Conservation (phyloP, 768 basidiomycete genomes). For the Strobilomyces echinocephalus region DNA sequence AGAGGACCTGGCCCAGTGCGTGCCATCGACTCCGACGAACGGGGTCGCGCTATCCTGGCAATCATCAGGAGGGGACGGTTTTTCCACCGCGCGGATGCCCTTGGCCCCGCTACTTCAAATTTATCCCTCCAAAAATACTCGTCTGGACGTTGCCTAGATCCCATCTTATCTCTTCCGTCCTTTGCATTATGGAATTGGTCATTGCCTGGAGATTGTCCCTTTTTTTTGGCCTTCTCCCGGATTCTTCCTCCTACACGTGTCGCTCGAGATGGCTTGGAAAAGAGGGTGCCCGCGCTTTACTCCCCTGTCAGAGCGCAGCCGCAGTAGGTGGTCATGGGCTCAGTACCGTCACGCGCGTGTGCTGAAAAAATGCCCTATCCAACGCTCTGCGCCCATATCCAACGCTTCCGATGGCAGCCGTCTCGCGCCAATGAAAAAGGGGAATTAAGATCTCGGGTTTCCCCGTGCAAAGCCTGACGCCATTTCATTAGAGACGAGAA, state of each 20-base stretch:
- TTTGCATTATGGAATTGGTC: slow-evolving; percentile 16
- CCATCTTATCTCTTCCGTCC: slow-evolving; percentile 19
- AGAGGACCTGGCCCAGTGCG: background rate
- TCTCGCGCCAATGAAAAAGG: background rate
- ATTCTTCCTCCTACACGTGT: slow-evolving; percentile 21
- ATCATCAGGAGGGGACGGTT: background rate
- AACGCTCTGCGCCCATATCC: background rate
- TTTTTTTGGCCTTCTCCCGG: slow-evolving; percentile 4
- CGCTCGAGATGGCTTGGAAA: slow-evolving; percentile 9
- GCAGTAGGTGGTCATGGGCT: background rate
- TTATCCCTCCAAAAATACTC: slow-evolving; percentile 2
- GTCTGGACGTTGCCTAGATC: slow-evolving; percentile 14
- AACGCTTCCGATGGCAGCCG: background rate
- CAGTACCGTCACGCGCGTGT: slow-evolving; percentile 11
- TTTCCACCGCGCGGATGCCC: slow-evolving; percentile 11
- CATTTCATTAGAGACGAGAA: background rate
- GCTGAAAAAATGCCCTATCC: background rate
- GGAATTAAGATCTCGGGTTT: slow-evolving; percentile 16
- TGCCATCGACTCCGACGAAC: background rate
- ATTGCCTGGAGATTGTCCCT: slow-evolving; percentile 15
- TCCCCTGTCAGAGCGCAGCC: slow-evolving; percentile 8
- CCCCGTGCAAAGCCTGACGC: slow-evolving; percentile 3
- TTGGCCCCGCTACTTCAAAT: slow-evolving; percentile 13
- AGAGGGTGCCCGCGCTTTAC: slow-evolving; percentile 11
- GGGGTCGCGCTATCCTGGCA: background rate